phyloP scores from a whole-genome alignment of 1,284 basidiomycete genomes.

The Abortiporus biennis region DNA sequence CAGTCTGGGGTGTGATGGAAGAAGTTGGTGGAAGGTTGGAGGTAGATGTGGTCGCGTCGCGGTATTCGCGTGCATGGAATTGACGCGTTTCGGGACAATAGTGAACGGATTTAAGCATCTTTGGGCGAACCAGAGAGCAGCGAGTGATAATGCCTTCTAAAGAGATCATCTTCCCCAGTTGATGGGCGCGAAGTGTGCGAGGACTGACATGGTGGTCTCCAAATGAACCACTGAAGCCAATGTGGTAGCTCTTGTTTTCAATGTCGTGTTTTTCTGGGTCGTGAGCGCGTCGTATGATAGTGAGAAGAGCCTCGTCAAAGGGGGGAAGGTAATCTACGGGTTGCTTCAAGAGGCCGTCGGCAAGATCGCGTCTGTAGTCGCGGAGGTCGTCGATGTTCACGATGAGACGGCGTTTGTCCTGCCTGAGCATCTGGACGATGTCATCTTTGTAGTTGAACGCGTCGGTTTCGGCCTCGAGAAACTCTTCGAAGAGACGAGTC shows the following conservation, averaged over 20 bases:
- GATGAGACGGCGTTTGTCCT: slow-evolving; percentile 84
- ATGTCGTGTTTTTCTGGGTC: slow-evolving; percentile 84
- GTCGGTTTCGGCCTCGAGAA: slow-evolving; percentile 75
- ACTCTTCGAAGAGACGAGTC: slow-evolving; percentile 81
- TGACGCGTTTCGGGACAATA: slow-evolving; percentile 84
- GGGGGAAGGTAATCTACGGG: slow-evolving; percentile 91
- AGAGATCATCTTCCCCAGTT: slow-evolving; percentile 95
- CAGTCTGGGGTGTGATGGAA: slow-evolving; percentile 87
- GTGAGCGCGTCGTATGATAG: slow-evolving; percentile 71
- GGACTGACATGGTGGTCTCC: slow-evolving; percentile 98
- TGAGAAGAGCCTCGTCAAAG: slow-evolving; percentile 81
- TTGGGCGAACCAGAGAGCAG: slow-evolving; percentile 96
- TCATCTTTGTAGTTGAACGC: slow-evolving; percentile 84
- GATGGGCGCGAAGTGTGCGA: slow-evolving; percentile 80
- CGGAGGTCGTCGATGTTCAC: slow-evolving; percentile 97
- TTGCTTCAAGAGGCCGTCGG: slow-evolving; percentile 81
- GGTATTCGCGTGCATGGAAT: slow-evolving; percentile 89
- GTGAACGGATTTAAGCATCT: slow-evolving; percentile 96
- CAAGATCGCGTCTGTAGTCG: slow-evolving; percentile 83
- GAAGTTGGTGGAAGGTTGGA: slow-evolving; percentile 86
- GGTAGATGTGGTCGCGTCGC: slow-evolving; percentile 85
- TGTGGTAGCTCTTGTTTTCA: slow-evolving; percentile 71
- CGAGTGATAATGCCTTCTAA: slow-evolving; percentile 98
- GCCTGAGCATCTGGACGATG: slow-evolving; percentile 80
- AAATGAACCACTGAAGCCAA: slow-evolving; percentile 98